Conservation (phyloP, 208 protist species). For the Crithidia mellificae region DNA sequence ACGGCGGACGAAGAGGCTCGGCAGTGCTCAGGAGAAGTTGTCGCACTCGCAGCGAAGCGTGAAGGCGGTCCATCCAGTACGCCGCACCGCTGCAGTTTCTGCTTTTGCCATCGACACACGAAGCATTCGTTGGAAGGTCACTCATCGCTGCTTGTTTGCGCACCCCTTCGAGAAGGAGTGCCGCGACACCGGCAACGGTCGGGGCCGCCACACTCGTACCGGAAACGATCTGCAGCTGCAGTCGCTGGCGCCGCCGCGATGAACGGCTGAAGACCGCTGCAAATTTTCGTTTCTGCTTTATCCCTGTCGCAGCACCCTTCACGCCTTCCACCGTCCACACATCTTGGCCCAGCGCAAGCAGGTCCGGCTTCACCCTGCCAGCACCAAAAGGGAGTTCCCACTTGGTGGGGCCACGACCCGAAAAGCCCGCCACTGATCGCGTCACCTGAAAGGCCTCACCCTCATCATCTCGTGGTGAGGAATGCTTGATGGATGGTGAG, state of each 20-base stretch:
- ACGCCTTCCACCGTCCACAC: conserved; percentile 39
- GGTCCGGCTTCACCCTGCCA: conserved; percentile 96
- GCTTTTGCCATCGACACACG: no score
- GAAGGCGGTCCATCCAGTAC: conserved; percentile 1
- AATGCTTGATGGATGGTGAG: neutral
- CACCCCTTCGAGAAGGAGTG: conserved; percentile 78
- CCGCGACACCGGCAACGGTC: conserved; percentile 92
- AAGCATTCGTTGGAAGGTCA: no score
- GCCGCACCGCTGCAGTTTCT: no score
- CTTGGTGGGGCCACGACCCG: conserved; percentile 91
- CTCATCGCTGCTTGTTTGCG: neutral
- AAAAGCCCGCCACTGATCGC: conserved; percentile 83
- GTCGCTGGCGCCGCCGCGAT: neutral
- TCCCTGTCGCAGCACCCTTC: no score
- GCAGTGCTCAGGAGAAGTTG: conserved; percentile 22
- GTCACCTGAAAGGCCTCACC: conserved; percentile 2
- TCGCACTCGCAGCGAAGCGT: conserved; percentile 15
- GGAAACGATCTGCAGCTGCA: conserved; percentile 49
- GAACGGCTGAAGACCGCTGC: no score
- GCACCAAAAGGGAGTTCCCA: conserved; percentile 94
- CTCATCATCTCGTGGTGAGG: no score
- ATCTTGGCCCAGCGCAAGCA: conserved; percentile 88
- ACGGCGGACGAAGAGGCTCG: conserved; percentile 6
- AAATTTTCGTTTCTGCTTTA: no score
- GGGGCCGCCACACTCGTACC: conserved; percentile 96